Evolutionary conservation across 1,284 basidiomycete genomes (phyloP).

Genomic region (Gymnopus androsaceus): DNA sequence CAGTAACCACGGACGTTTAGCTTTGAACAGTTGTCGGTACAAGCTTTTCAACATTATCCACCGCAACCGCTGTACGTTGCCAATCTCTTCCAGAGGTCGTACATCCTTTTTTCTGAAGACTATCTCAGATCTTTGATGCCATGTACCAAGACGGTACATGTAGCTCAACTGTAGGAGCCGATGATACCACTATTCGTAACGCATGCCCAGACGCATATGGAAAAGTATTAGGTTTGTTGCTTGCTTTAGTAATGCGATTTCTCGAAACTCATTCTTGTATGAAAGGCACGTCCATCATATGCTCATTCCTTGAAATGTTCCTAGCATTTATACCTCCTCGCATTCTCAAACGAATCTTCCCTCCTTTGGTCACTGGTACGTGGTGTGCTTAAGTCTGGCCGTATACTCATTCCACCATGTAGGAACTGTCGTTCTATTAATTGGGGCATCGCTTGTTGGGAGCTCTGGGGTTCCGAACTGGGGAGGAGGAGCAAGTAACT

Average conservation of each 20-base stretch:
- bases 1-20: not conserved
- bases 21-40: constrained; percentile 80
- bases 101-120: not conserved
- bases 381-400: constrained; percentile 3
- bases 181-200: constrained; percentile 61
- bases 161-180: constrained; percentile 54
- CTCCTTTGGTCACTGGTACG: constrained; percentile 77
- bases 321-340: constrained; percentile 74
- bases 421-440: constrained; percentile 76
- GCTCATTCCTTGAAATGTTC: constrained; percentile 79
- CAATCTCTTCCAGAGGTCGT: not conserved
- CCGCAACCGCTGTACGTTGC: constrained; percentile 63
- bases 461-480: constrained; percentile 77
- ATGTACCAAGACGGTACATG: constrained; percentile 84
- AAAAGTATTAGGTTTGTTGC: constrained; percentile 62
- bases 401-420: not conserved
- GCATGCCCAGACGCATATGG: constrained; percentile 84
- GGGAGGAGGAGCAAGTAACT: constrained; percentile 81
- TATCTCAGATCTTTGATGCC: constrained; percentile 55
- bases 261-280: not conserved
- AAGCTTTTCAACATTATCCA: constrained; percentile 79
- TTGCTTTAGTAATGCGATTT: constrained; percentile 15
- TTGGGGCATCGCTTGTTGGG: constrained; percentile 77
- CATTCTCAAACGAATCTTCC: constrained; percentile 70
- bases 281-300: constrained; percentile 74